Evolutionary conservation across 257 asterid genomes (phyloP).

Genomic region (Datura wrightii): DNA sequence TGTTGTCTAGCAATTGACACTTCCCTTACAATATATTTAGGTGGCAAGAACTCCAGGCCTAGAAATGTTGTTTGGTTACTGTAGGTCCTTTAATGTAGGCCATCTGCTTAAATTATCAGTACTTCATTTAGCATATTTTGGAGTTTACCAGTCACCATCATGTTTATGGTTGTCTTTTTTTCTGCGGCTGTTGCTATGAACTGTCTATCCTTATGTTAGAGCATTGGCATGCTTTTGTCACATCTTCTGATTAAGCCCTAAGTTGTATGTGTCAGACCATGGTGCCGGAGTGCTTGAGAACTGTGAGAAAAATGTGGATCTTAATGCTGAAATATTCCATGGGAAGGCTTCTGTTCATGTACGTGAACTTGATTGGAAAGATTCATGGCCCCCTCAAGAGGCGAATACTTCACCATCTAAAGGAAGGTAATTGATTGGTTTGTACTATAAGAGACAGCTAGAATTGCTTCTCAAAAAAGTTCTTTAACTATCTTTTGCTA

Average conservation of each 20-base stretch:
- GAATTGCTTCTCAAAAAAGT: background rate
- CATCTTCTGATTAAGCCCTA: background rate
- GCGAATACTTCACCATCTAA: conserved; percentile 44
- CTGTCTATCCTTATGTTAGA: background rate
- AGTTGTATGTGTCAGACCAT: conserved; percentile 53
- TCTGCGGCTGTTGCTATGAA: background rate
- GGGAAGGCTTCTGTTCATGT: conserved; percentile 58
- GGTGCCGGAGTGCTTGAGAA: conserved; percentile 81
- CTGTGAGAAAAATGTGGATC: conserved; percentile 67
- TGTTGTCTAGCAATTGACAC: background rate
- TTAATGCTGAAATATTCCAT: conserved; percentile 59
- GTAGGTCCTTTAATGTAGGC: background rate
- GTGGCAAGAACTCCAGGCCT: background rate
- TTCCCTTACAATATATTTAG: background rate
- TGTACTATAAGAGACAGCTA: background rate
- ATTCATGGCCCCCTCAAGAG: conserved; percentile 66
- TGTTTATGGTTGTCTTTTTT: background rate
- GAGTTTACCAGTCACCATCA: conserved; percentile 7
- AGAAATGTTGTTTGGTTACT: background rate
- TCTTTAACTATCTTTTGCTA: background rate
- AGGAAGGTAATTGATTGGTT: conserved; percentile 47
- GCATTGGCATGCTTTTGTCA: conserved; percentile 22
- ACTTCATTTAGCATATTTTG: background rate
- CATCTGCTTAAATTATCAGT: background rate
- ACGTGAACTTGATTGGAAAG: conserved; percentile 94